Base-by-base conservation (phyloP, 2,329 filamentous ascomycete species). In the Penicillium sp. region DNA sequence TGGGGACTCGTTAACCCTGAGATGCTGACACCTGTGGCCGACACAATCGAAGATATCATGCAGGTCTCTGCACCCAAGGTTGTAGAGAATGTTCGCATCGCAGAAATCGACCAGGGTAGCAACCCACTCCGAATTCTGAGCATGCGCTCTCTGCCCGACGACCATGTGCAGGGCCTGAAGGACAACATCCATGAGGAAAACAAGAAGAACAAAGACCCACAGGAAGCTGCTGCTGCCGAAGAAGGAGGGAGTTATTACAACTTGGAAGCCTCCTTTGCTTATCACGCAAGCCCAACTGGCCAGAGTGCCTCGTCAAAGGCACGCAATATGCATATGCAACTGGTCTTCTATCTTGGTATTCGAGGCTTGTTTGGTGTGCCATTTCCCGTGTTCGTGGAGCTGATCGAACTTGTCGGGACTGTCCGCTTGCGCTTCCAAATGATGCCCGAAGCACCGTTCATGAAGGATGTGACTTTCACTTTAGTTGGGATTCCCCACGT, bases 1-100 rank as follows among this genome's bases (percentile, higher is more conserved):
- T 99, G 94, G 94, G 89, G 90, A 0, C 78, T 97, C 4, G 86
- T 97, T 60, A 95, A 97, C 67, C 93, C 94, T 0, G 93, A 97
- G 41, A 95, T 97, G 89, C 94, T 99, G 72, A 79, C 85, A n/a
- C 84, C 85, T 6, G 84, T 97, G 9, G 92, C 92, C n/a, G 94
- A 97, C 69, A 97, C 90, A 13, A 82, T 94, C 6, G 90, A 94
- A 74, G 93, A 97, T 70, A 89, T 97, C 62, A 97, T 97, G 93
- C 91, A 95, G 71, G 93, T 92, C 21, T 96, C 91, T 0, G 89
- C 97, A 0, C 94, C 94, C 0, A 86, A 88, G 2, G 78, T 97
- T 38, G 91, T 99, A 60, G 92, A 97, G 71, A 94, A 96, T 62
- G 91, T 99, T 44, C 89, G 93, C 62, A 90, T 97, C 23, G 91